Percentiles rank a stretch among this genome's conserved stretches.
phyloP scores from a whole-genome alignment of 2,329 filamentous ascomycete species.

The Fusarium pininemorale region DNA sequence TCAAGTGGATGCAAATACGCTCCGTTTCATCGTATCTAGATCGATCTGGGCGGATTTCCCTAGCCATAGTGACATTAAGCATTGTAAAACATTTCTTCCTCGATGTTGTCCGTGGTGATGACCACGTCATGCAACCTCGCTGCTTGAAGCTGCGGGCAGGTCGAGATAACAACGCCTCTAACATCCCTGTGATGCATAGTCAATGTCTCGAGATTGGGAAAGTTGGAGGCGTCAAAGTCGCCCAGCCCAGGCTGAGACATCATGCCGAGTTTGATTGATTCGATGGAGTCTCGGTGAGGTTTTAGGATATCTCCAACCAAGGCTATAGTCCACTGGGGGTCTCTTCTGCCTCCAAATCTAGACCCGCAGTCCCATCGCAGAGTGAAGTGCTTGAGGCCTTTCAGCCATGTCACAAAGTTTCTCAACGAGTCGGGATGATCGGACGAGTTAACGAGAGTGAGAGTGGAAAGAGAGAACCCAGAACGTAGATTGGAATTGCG shows the following conservation, averaged over 20 bases:
- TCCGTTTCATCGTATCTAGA: too few species aligned
- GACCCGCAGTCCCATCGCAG: neutral
- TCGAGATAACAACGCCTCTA: neutral
- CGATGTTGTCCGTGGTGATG: neutral
- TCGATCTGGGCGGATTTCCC: too few species aligned
- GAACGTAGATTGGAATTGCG: neutral
- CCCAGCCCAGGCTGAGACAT: neutral
- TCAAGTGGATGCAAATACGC: too few species aligned
- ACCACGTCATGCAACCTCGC: neutral
- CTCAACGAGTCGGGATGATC: neutral
- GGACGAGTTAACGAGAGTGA: neutral
- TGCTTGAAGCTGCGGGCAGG: neutral
- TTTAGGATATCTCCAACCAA: neutral
- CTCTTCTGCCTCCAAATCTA: neutral
- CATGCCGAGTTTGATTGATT: neutral
- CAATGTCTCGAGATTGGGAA: neutral
- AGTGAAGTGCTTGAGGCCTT: neutral
- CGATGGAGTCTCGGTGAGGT: neutral
- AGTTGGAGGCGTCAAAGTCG: neutral
- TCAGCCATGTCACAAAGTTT: neutral
- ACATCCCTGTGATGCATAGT: neutral
- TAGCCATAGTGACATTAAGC: neutral
- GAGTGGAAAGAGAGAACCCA: neutral
- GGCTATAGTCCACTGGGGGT: neutral
- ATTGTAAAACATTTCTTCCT: neutral